Evolutionary conservation across 2,329 filamentous ascomycete genomes (phyloP).

Genomic region (Ceratocystis eucalypticola): DNA sequence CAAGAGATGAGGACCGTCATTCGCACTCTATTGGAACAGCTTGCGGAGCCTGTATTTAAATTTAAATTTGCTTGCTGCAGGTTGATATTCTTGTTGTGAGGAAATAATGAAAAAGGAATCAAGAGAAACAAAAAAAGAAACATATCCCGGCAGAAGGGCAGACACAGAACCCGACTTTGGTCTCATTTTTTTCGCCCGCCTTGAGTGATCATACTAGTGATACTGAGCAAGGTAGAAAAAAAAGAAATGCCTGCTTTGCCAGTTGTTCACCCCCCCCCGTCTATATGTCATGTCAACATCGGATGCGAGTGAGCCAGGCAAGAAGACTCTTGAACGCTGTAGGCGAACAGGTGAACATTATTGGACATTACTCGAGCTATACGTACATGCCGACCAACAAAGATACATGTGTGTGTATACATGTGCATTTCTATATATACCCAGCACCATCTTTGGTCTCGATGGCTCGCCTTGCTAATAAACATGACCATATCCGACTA

Average conservation of each 20-base stretch:
- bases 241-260: not conserved
- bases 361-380: too few species aligned
- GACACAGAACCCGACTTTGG: not conserved
- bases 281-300: not conserved
- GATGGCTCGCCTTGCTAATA: too few species aligned
- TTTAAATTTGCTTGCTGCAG: not conserved
- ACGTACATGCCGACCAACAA: too few species aligned
- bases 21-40: not conserved
- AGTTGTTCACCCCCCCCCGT: not conserved
- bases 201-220: not conserved
- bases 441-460: too few species aligned
- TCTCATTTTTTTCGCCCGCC: not conserved
- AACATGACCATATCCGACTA: too few species aligned
- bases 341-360: too few species aligned
- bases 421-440: too few species aligned
- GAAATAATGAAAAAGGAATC: not conserved
- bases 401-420: too few species aligned
- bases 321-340: not conserved
- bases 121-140: slow-evolving; percentile 13
- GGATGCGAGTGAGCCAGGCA: not conserved
- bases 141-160: not conserved
- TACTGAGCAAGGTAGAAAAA: not conserved
- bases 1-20: not conserved
- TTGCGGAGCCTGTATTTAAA: not conserved
- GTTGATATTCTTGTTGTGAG: not conserved